phyloP scores from a whole-genome alignment of 305 asterid genomes.

The Fraxinus sp. region DNA sequence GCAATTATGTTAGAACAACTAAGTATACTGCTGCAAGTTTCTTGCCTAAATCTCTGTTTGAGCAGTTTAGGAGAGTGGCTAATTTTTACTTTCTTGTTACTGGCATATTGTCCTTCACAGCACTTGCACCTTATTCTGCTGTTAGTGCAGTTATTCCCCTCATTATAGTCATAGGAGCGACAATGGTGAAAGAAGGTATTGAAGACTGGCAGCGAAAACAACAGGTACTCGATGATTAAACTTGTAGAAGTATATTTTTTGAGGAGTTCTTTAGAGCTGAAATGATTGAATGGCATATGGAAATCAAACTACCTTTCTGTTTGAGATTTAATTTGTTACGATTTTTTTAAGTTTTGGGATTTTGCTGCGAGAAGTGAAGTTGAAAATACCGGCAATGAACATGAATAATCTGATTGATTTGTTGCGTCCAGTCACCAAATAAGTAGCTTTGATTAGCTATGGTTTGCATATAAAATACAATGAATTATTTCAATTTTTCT shows the following conservation, averaged over 20 bases:
- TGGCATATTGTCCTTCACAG: conserved; percentile 70
- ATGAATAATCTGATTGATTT: background rate
- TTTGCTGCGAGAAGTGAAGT: background rate
- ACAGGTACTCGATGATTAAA: conserved; percentile 52
- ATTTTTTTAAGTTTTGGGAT: conserved; percentile 2
- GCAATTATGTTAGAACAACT: conserved; percentile 78
- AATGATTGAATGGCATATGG: conserved; percentile 1
- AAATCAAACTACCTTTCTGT: background rate
- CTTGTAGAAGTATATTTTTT: background rate
- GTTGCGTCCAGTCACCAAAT: background rate
- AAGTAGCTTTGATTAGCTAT: background rate
- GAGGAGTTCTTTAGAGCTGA: background rate
- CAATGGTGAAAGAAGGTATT: conserved; percentile 87
- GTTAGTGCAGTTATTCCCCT: conserved; percentile 78
- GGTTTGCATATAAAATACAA: background rate
- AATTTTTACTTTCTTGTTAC: conserved; percentile 77
- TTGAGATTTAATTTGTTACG: background rate
- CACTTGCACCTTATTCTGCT: conserved; percentile 67
- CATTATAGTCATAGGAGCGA: conserved; percentile 65
- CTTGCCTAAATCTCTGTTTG: conserved; percentile 50
- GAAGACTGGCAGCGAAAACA: conserved; percentile 82
- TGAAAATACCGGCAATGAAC: background rate
- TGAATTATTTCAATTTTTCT: background rate
- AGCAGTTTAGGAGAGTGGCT: conserved; percentile 55
- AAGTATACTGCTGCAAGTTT: conserved; percentile 78